Base-by-base conservation (phyloP, 148 eudicot species). In the Amaranthus palmeri region DNA sequence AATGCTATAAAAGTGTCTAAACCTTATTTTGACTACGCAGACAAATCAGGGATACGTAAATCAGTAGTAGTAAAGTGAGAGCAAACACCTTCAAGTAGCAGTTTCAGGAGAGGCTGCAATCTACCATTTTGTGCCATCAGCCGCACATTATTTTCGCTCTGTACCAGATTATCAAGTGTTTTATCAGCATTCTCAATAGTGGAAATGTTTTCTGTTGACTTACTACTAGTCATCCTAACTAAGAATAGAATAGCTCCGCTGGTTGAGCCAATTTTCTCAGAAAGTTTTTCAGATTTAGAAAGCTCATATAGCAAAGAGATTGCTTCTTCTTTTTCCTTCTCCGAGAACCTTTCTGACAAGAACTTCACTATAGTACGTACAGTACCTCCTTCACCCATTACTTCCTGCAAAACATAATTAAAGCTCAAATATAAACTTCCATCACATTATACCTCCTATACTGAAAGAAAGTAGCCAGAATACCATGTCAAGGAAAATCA, bases 41-140 rank as follows among this genome's bases (percentile, higher is more conserved):
- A 25, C 36, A 25, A 25, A 25, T 25, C 36, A 25, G 36, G 36
- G 36, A 25, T 25, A 25, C 36, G 2, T 25, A 25, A 25, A 25
- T 25, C 36, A 25, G 36, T 25, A 25, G 36, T 25, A 25, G 36
- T 25, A 25, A 25, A 25, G 36, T 25, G 36, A 25, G 36, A 25
- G 54, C 7, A 71, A 43, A 55, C 60, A 92, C 97, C 97, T 83
- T 88, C 86, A 65, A 92, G 93, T 43, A 92, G 83, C 56, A 83
- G 71, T 4, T 74, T 80, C 18, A 92, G 82, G 65, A 92, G 93
- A 69, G 97, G 97, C 77, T 88, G 87, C 72, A 92, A 65, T 88
- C 96, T 81, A 57, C 97, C 97, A 82, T 75, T 80, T 74, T 84
- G 90, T 63, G 97, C 97, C 96, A 92, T 92, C 79, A 86, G 96